A percentile compares a stretch with the other conserved stretches of the same genome.
Conservation (phyloP, 2,329 filamentous ascomycete genomes). For the Penicillium glabrum region DNA sequence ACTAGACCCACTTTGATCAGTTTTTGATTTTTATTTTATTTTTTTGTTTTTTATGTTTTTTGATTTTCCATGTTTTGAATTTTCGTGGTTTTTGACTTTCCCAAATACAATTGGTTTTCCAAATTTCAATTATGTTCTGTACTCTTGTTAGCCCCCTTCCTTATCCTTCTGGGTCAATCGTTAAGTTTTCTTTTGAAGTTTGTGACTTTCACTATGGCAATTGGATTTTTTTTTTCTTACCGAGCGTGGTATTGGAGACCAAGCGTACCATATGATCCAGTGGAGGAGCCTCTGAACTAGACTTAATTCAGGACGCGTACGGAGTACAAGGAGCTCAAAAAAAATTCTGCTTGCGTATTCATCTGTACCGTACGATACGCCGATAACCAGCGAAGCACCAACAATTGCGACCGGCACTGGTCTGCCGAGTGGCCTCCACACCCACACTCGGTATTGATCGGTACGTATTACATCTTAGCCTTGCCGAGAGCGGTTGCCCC, state of each 20-base stretch:
- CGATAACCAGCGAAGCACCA: not conserved
- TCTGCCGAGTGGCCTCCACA: slow-evolving; percentile 19
- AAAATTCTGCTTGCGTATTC: not conserved
- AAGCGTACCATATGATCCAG: not conserved
- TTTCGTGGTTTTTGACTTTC: not conserved
- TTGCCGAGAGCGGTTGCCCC: slow-evolving; percentile 15
- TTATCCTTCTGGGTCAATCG: not conserved
- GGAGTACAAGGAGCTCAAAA: not conserved
- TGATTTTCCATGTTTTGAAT: not conserved
- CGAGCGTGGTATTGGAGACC: not conserved
- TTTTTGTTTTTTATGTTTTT: not conserved
- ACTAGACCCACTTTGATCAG: slow-evolving; percentile 10
- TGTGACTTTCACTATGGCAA: not conserved
- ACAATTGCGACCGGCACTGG: slow-evolving; percentile 16
- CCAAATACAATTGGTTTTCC: not conserved
- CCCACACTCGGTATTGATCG: slow-evolving; percentile 9
- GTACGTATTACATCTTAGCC: slow-evolving; percentile 7
- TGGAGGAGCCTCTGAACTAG: not conserved
- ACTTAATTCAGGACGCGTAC: not conserved
- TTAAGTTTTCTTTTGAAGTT: too few relatives aligned
- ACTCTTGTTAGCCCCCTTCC: not conserved
- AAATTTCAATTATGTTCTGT: not conserved
- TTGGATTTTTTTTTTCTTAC: not conserved
- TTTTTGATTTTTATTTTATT: slow-evolving; percentile 3
- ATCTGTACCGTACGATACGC: not conserved